Evolutionary conservation across 2,329 filamentous ascomycete genomes (phyloP).

Genomic region (Pseudogymnoascus sp.): DNA sequence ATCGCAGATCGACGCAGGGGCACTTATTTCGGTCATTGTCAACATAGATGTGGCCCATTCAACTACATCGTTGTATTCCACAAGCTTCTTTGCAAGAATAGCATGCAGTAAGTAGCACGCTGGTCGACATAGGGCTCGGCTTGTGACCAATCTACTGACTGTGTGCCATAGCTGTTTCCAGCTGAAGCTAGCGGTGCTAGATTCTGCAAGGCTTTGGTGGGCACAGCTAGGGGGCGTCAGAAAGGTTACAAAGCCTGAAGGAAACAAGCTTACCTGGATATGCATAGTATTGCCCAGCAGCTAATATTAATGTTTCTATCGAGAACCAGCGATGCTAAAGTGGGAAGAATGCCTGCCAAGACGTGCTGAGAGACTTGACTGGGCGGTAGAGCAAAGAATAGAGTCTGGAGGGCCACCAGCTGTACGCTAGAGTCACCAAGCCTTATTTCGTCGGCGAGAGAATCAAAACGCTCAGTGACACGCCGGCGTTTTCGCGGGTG

Average conservation of each 20-base stretch:
- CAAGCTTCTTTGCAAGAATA: constrained; percentile 57
- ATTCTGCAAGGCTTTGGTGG: constrained; percentile 28
- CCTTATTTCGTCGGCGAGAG: constrained; percentile 23
- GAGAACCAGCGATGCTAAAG: constrained; percentile 50
- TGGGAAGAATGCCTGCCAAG: constrained; percentile 47
- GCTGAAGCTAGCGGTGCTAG: constrained; percentile 34
- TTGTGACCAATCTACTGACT: constrained; percentile 61
- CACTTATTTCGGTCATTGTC: constrained; percentile 70
- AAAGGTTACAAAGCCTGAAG: neutral
- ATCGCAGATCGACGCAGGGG: constrained; percentile 72
- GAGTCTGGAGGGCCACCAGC: constrained; percentile 39
- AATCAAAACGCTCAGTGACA: constrained; percentile 17
- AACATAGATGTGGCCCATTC: constrained; percentile 67
- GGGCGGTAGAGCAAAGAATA: constrained; percentile 41
- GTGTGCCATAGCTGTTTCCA: constrained; percentile 76
- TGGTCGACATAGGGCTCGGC: constrained; percentile 63
- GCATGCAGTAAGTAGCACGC: constrained; percentile 66
- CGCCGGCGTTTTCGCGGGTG: constrained; percentile 27
- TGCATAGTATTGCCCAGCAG: constrained; percentile 80
- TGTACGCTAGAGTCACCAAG: constrained; percentile 19
- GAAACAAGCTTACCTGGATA: constrained; percentile 55
- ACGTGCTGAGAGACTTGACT: constrained; percentile 10
- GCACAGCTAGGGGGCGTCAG: constrained; percentile 35
- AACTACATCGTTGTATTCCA: constrained; percentile 58
- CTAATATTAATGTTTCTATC: constrained; percentile 61